A percentile compares a stretch with the other conserved stretches of the same genome.
These are phyloP conservation scores for Syncephalastrum monosporum DNA, from an alignment of 371 early-diverging fungal genomes.

Conservation along the genomic window DNA sequence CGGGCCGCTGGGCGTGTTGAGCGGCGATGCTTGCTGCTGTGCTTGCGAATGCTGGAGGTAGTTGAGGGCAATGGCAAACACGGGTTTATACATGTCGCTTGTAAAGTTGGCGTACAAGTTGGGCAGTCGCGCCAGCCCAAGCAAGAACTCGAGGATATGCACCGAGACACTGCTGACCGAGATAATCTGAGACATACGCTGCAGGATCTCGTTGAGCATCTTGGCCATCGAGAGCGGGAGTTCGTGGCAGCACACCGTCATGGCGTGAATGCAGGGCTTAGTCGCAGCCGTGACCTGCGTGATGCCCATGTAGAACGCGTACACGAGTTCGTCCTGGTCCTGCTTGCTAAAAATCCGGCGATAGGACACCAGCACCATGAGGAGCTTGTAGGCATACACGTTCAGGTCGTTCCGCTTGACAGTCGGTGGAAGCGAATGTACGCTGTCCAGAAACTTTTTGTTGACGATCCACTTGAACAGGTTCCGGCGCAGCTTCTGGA, in stretches of 20 bases:
- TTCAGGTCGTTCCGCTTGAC: slow-evolving; percentile 67
- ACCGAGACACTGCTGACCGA: slow-evolving; percentile 79
- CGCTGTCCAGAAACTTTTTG: slow-evolving; percentile 51
- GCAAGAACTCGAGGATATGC: slow-evolving; percentile 89
- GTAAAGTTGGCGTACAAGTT: slow-evolving; percentile 81
- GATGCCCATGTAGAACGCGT: slow-evolving; percentile 78
- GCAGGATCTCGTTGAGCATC: slow-evolving; percentile 69
- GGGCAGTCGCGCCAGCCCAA: slow-evolving; percentile 80
- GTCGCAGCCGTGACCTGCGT: slow-evolving; percentile 72
- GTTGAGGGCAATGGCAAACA: slow-evolving; percentile 92
- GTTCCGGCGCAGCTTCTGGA: slow-evolving; percentile 50
- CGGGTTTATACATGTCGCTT: slow-evolving; percentile 77
- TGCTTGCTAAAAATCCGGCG: slow-evolving; percentile 67
- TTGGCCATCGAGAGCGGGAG: slow-evolving; percentile 78
- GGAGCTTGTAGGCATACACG: slow-evolving; percentile 64
- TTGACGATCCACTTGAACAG: slow-evolving; percentile 58
- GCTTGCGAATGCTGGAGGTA: slow-evolving; percentile 79
- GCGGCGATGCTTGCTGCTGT: slow-evolving; percentile 49
- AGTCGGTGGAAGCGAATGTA: slow-evolving; percentile 50
- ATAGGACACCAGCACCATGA: slow-evolving; percentile 75
- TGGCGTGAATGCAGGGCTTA: slow-evolving; percentile 79
- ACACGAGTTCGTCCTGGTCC: slow-evolving; percentile 74
- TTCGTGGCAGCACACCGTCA: slow-evolving; percentile 82
- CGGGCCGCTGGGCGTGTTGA: slow-evolving; percentile 1
- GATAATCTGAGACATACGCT: slow-evolving; percentile 82